Evolutionary conservation across 306 rosid species (phyloP).

Genomic region (Cicer judaicum): DNA sequence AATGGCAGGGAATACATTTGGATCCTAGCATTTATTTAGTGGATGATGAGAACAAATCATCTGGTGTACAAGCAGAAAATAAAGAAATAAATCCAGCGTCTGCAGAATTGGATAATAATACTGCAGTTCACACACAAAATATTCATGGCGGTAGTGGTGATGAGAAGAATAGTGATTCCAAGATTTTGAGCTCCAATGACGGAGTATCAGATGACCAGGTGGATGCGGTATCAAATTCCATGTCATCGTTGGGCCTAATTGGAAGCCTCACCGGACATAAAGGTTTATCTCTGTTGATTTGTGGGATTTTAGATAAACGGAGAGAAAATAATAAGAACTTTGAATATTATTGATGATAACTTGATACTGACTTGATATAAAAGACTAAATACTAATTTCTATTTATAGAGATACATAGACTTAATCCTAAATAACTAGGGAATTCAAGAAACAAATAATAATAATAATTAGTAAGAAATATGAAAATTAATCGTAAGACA

Average conservation of each 20-base stretch:
- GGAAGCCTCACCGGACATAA: conserved; percentile 51
- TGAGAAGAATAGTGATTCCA: conserved; percentile 43
- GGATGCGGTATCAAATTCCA: conserved; percentile 52
- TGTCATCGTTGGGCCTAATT: conserved; percentile 52
- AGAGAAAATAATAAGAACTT: too few relatives aligned
- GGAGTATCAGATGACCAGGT: conserved; percentile 49
- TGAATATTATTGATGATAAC: too few relatives aligned
- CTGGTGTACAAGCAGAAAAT: conserved; percentile 47
- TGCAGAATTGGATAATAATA: conserved; percentile 52
- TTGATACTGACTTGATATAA: too few relatives aligned
- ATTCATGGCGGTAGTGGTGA: conserved; percentile 42
- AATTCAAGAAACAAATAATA: too few relatives aligned
- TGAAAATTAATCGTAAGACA: too few relatives aligned
- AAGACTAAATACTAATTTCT: too few relatives aligned
- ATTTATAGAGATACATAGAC: too few relatives aligned
- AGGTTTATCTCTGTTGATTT: conserved; percentile 47
- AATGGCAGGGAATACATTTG: conserved; percentile 86
- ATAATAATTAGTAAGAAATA: too few relatives aligned
- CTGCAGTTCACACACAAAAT: conserved; percentile 47
- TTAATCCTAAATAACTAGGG: too few relatives aligned
- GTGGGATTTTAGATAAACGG: too few relatives aligned
- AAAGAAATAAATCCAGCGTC: conserved; percentile 54
- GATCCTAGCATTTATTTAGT: conserved; percentile 98
- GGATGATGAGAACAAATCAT: conserved; percentile 79
- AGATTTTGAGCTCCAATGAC: conserved; percentile 47